These are phyloP conservation scores for Didymella lethalis DNA, from an alignment of 2,329 filamentous ascomycete genomes.

Conservation along the genomic window DNA sequence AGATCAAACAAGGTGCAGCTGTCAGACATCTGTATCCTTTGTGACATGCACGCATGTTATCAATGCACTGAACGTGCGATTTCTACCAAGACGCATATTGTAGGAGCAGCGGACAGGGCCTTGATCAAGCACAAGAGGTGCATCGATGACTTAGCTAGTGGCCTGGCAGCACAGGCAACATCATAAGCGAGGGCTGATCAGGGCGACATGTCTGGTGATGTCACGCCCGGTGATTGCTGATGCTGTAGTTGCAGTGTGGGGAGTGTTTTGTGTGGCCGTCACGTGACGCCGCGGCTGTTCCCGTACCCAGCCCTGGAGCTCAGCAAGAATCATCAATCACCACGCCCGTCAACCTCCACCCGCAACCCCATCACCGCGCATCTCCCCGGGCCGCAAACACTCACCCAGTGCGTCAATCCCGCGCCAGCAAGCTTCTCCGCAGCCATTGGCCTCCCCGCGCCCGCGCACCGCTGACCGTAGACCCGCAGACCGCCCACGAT, in stretches of 20 bases:
- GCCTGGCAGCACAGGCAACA: not conserved
- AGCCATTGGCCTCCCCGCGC: constrained; percentile 39
- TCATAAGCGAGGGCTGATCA: not conserved
- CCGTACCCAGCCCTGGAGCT: constrained; percentile 23
- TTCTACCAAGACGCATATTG: not conserved
- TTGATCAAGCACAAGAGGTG: not conserved
- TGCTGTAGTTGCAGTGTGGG: constrained; percentile 4
- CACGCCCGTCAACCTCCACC: constrained; percentile 36
- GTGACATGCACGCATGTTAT: not conserved
- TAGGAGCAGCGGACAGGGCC: not conserved
- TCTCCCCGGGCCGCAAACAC: constrained; percentile 42
- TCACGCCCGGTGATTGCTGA: not conserved
- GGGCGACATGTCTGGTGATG: not conserved
- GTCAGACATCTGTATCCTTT: not conserved
- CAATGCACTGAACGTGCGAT: not conserved
- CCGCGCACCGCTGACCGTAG: constrained; percentile 41
- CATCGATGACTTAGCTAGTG: not conserved
- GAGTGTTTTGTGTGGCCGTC: not conserved
- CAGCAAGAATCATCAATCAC: constrained; percentile 43
- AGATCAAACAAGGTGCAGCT: not conserved
- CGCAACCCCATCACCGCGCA: constrained; percentile 47
- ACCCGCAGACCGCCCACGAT: constrained; percentile 47
- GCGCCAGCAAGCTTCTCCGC: constrained; percentile 20
- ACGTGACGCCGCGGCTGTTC: constrained; percentile 37
- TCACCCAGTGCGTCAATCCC: constrained; percentile 43